Base-by-base conservation (phyloP, 331 rosid species). In the Arachis monticola region DNA sequence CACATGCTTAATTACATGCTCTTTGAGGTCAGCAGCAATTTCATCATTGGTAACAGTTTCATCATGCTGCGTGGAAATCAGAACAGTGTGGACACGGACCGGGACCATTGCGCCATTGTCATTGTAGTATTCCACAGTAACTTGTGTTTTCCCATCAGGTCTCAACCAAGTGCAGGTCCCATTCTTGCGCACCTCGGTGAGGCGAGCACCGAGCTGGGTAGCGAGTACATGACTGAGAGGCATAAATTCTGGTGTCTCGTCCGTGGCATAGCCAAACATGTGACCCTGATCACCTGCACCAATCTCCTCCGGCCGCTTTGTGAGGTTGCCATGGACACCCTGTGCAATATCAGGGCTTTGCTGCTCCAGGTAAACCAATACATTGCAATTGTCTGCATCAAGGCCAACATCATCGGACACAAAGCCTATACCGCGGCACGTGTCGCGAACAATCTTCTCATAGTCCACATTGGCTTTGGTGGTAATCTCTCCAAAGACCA, bases 401-500 rank as follows among this genome's bases (percentile, higher is more conserved):
- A 82, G 85, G 22, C 82, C 85, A 7, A 82, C 82, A 73, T 82
- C 82, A 48, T 72, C 10, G 27, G 85, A 82, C 64, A 77, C 63
- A 47, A 77, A 82, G 0, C 82, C 83, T 5, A 82, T 79, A 0
- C 60, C 27, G 1, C 78, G 75, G 44, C 86, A 74, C 0, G 83
- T 83, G 60, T 79, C 68, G 2, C 83, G 83, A 0, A 74, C 86
- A 42, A 78, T 83, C 63, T 83, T 83, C 67, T 83, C 86, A 17
- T 83, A 83, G 58, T 79, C 78, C 52, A 78, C 69, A 65, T 69
- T 64, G 35, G 78, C 83, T 59, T 83, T 79, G 5, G 83, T 78
- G 38, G 86, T 83, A 65, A 83, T 83, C 75, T 79, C 86, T 73
- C 85, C 85, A 60, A 82, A 82, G 32, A 82, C 85, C 85, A 82